Evolutionary conservation across 192 early-diverging fungal species (phyloP).

Genomic region (Backusella luteola): DNA sequence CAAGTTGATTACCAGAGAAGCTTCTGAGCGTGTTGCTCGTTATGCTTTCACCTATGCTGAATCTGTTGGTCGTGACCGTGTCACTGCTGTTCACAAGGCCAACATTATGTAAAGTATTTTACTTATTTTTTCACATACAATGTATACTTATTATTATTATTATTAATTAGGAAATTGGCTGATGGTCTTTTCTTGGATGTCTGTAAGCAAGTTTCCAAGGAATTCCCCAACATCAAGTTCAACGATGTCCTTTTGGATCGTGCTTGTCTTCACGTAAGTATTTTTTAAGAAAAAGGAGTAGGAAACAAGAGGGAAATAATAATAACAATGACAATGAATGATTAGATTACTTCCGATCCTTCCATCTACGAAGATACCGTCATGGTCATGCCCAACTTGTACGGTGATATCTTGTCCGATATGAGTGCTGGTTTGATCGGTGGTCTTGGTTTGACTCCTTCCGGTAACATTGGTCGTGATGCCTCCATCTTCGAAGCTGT

Average conservation of each 20-base stretch:
- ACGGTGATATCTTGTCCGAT: slow-evolving; percentile 98
- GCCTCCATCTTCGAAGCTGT: slow-evolving; percentile 98
- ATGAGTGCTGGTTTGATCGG: slow-evolving; percentile 98
- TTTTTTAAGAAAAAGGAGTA: background rate
- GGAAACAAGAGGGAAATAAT: background rate
- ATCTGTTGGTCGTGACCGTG: slow-evolving; percentile 84
- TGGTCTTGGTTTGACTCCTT: slow-evolving; percentile 96
- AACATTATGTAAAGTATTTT: slow-evolving; percentile 70
- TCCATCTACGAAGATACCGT: slow-evolving; percentile 86
- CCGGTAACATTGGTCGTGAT: slow-evolving; percentile 98
- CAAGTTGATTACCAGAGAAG: slow-evolving; percentile 97
- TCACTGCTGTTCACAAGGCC: slow-evolving; percentile 99
- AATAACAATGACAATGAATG: slow-evolving; percentile 31
- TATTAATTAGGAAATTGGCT: slow-evolving; percentile 67
- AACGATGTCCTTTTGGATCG: slow-evolving; percentile 92
- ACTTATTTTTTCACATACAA: background rate
- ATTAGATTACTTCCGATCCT: slow-evolving; percentile 90
- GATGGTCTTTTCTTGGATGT: slow-evolving; percentile 97
- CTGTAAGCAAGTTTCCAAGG: slow-evolving; percentile 86
- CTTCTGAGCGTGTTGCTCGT: slow-evolving; percentile 85
- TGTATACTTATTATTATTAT: background rate
- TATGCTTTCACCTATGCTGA: slow-evolving; percentile 96
- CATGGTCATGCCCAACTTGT: slow-evolving; percentile 99
- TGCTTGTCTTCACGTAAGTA: slow-evolving; percentile 71
- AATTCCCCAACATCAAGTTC: slow-evolving; percentile 91